Percentiles rank a stretch among this genome's conserved stretches.
Evolutionary conservation across 1,139 yeast genomes (phyloP).

Genomic region (Fermentozyma sake): DNA sequence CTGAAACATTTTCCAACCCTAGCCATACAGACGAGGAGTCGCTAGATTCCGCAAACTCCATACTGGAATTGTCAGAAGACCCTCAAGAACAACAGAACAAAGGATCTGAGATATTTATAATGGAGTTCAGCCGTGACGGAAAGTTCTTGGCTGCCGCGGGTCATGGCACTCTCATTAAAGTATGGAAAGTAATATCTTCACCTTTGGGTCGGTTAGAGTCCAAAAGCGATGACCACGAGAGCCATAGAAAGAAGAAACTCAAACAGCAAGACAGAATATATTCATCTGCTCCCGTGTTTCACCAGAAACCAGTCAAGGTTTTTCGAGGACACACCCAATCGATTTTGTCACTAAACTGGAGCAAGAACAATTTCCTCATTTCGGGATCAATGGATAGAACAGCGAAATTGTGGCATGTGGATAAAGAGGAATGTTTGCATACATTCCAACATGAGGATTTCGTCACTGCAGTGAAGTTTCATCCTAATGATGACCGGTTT

Average conservation of each 20-base stretch:
- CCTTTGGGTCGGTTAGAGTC: conserved; percentile 55
- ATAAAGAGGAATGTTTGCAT: conserved; percentile 57
- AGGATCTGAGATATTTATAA: conserved; percentile 58
- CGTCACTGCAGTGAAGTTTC: conserved; percentile 79
- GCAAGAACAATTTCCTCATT: conserved; percentile 75
- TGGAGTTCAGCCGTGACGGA: conserved; percentile 77
- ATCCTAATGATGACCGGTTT: conserved; percentile 84
- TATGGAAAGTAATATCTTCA: conserved; percentile 79
- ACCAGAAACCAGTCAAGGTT: conserved; percentile 57
- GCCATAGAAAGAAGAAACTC: conserved; percentile 7
- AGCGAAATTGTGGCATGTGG: conserved; percentile 81
- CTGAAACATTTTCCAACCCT: conserved; percentile 4
- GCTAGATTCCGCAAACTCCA: not conserved
- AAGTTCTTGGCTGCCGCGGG: conserved; percentile 82
- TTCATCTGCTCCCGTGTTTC: conserved; percentile 74
- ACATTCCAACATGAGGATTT: conserved; percentile 73
- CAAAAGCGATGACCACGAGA: conserved; percentile 14
- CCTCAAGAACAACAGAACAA: conserved; percentile 1
- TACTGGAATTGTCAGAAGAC: not conserved
- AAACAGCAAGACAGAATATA: conserved; percentile 12
- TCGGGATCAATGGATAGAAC: conserved; percentile 86
- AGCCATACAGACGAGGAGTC: conserved; percentile 4
- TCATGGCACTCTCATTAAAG: conserved; percentile 57
- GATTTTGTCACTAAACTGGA: conserved; percentile 78
- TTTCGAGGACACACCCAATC: conserved; percentile 69